Evolutionary conservation across 2,329 filamentous ascomycete genomes (phyloP), one percentile per base, ranked within the genome.

Genomic region (Rhynchosporium graminicola): DNA sequence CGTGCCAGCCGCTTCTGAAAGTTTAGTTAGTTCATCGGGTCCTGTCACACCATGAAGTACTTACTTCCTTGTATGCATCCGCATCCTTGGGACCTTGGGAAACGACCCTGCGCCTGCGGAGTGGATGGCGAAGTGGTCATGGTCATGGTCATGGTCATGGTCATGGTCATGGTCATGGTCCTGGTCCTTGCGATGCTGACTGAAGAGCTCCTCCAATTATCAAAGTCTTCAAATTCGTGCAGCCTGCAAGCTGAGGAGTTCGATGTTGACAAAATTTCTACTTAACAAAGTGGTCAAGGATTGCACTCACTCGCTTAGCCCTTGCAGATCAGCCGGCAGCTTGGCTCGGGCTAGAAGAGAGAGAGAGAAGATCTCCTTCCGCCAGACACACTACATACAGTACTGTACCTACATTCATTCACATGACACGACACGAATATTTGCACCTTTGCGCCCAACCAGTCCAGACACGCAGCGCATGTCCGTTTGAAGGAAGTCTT

Each of bases 401-500:
- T 20, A 20, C 20, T 20, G 20, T 20, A 20, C 20, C 20, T 20
- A 20, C 20, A 20, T 20, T 20, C 33, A 10, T 10, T 36, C 42
- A n/a, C 29, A 61, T 20, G 20, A 20, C 59, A 48, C 60, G 46
- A 33, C 60, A 57, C 52, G 43, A 7, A 38, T 59, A 59, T 59
- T 59, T 47, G 42, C 55, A 52, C 45, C 57, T 61, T 54, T 29
- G 47, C 20, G 12, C 51, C 59, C 28, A 48, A 20, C 31, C 46
- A 42, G 12, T 55, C 62, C 57, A 48, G 48, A 60, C 56, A 48
- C 48, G 36, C 55, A 36, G 42, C 38, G 57, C 48, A 52, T 63
- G 59, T 51, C 36, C 56, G 63, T 66, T 62, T 62, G 59, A 66
- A 66, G 64, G 59, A 66, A 66, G 64, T 66, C 45, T 66, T 66